Conservation (phyloP, 345 rosid species). For the Crucihimalaya himalaica region DNA sequence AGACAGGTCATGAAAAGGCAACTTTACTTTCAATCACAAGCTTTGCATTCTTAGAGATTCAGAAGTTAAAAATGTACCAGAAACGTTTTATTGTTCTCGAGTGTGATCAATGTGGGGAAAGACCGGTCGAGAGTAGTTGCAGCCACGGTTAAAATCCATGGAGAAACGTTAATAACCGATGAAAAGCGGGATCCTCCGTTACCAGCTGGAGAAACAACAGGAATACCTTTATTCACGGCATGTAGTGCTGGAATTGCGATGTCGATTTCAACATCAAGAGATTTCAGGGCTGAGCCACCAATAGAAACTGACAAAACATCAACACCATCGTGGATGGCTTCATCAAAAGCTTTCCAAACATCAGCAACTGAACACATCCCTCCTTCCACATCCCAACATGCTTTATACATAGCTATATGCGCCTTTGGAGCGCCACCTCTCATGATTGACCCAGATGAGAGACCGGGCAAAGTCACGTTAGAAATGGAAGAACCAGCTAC, state of each 20-base stretch:
- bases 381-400: slow-evolving; percentile 49
- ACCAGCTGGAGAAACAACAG: slow-evolving; percentile 41
- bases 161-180: slow-evolving; percentile 48
- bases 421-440: slow-evolving; percentile 51
- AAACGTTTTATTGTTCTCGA: slow-evolving; percentile 32
- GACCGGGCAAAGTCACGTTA: slow-evolving; percentile 44
- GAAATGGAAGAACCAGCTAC: slow-evolving; percentile 52
- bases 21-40: neutral
- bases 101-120: slow-evolving; percentile 37
- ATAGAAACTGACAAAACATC: slow-evolving; percentile 52
- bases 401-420: slow-evolving; percentile 53
- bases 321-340: slow-evolving; percentile 57
- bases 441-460: slow-evolving; percentile 30
- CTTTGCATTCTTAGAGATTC: neutral
- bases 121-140: slow-evolving; percentile 52
- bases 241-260: slow-evolving; percentile 49
- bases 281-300: slow-evolving; percentile 3
- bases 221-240: slow-evolving; percentile 46
- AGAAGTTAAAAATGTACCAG: slow-evolving; percentile 24
- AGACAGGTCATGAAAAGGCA: neutral
- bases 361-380: slow-evolving; percentile 45
- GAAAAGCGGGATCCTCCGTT: slow-evolving; percentile 37
- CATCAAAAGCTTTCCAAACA: slow-evolving; percentile 53
- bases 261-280: slow-evolving; percentile 41
- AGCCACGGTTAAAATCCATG: slow-evolving; percentile 55